Base-by-base conservation (phyloP, 352 stramenopile genomes). In the Globisporangium echinulatum region DNA sequence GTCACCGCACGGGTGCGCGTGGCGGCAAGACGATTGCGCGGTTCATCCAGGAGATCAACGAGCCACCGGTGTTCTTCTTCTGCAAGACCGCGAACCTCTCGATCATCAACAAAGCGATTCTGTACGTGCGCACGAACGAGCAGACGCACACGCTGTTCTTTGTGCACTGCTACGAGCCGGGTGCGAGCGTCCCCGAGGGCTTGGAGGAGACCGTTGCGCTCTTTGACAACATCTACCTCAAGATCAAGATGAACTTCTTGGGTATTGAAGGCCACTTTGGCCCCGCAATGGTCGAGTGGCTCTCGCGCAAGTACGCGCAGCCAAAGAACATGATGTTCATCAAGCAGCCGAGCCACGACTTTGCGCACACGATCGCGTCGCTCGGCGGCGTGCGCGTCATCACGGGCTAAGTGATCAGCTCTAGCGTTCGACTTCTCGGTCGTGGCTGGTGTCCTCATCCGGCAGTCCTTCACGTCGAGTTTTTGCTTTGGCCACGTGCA, bases 291-390 rank as follows among this genome's bases (percentile, higher is more conserved):
- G 90, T 98, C 53, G 92, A 97, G 75, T 98, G 90, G 87, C 62
- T 97, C 61, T 84, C 81, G 46, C 74, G 77, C 68, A 86, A 93
- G 68, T 92, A 98, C 64, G 72, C 75, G 52, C 88, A 98, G 67
- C 85, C 85, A 42, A 95, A 96, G 75, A 98, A 97, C 74, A 90
- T 96, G 71, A 97, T 98, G 87, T 98, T 98, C 71, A 97, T 98
- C 75, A 96, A 95, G 70, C 94, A 96, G 73, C 91, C 92, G n/a
- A 96, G 96, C 76, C 71, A 96, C 72, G 84, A 97, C 65, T 98
- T 98, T 67, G 78, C 77, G 19, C 90, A 97, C 76, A 97, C 94
- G 56, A 84, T 98, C 50, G 88, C 87, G 15, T 87, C 90, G 56
- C 87, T 97, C 10, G 91, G 91, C 46, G 90, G 90, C 55, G 88